Conservation (phyloP, 2,329 filamentous ascomycete species). For the Botrytis aclada region DNA sequence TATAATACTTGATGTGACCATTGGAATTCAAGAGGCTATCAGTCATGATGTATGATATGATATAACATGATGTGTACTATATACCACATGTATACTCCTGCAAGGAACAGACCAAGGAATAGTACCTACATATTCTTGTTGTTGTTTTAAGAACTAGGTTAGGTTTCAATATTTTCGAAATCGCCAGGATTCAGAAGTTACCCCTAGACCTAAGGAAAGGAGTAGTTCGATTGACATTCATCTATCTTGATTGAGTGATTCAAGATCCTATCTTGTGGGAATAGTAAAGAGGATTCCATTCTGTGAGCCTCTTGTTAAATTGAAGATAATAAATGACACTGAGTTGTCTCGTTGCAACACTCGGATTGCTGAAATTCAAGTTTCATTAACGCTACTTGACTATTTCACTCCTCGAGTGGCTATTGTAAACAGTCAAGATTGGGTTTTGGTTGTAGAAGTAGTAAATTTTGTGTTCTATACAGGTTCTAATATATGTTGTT, state of each 20-base stretch:
- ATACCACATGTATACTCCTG: background rate
- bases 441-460: too few relatives aligned
- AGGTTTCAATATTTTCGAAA: background rate
- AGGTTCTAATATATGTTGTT: too few relatives aligned
- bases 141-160: background rate
- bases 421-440: too few relatives aligned
- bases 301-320: background rate
- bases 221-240: background rate
- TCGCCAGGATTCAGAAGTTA: background rate
- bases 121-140: background rate
- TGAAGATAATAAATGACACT: background rate
- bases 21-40: background rate
- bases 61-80: background rate
- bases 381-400: background rate
- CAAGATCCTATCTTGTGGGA: rapidly evolving
- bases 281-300: background rate
- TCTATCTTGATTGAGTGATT: background rate
- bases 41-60: background rate
- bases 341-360: background rate
- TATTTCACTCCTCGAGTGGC: background rate
- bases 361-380: background rate
- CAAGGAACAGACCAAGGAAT: background rate
- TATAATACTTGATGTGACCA: background rate
- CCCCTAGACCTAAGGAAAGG: background rate
- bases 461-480: too few relatives aligned